phyloP scores from a whole-genome alignment of 768 basidiomycete genomes.

The Ramaria rubella region DNA sequence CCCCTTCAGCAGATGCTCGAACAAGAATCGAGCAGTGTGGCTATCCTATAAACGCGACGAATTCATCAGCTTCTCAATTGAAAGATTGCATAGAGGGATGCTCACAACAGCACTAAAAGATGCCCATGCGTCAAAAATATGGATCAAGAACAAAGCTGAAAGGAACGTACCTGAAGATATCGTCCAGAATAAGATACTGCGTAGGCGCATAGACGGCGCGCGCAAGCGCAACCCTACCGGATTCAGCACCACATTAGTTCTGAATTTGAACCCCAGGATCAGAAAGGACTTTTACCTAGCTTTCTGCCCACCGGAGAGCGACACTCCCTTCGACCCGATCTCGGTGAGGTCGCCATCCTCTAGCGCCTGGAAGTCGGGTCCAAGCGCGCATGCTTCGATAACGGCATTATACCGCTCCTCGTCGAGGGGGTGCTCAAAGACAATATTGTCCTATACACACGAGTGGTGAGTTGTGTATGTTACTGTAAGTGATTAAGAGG shows the following conservation, averaged over 20 bases:
- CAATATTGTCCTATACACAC: slow-evolving; percentile 8
- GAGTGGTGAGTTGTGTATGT: neutral
- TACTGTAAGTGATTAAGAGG: neutral
- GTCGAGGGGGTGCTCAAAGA: slow-evolving; percentile 34
- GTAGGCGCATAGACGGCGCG: slow-evolving; percentile 73
- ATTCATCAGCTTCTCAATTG: no score
- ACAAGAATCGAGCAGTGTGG: slow-evolving; percentile 57
- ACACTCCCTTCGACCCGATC: slow-evolving; percentile 74
- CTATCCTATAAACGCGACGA: slow-evolving; percentile 56
- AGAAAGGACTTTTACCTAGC: slow-evolving; percentile 44
- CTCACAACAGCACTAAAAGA: slow-evolving; percentile 76
- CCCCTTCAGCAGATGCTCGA: slow-evolving; percentile 59
- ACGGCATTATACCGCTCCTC: slow-evolving; percentile 70
- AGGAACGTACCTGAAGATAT: slow-evolving; percentile 10
- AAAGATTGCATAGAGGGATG: slow-evolving; percentile 16
- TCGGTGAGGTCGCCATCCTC: slow-evolving; percentile 85
- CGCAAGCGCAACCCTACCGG: slow-evolving; percentile 66
- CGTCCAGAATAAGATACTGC: slow-evolving; percentile 22
- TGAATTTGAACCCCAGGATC: neutral
- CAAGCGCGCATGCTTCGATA: slow-evolving; percentile 78
- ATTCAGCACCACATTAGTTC: neutral
- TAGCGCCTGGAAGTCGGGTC: slow-evolving; percentile 72
- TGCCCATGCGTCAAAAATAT: slow-evolving; percentile 23
- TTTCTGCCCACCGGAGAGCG: slow-evolving; percentile 78
- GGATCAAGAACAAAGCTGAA: neutral